Evolutionary conservation across 352 stramenopile species (phyloP), one percentile per base, ranked within the genome.

Genomic region (Globisporangium canariense): DNA sequence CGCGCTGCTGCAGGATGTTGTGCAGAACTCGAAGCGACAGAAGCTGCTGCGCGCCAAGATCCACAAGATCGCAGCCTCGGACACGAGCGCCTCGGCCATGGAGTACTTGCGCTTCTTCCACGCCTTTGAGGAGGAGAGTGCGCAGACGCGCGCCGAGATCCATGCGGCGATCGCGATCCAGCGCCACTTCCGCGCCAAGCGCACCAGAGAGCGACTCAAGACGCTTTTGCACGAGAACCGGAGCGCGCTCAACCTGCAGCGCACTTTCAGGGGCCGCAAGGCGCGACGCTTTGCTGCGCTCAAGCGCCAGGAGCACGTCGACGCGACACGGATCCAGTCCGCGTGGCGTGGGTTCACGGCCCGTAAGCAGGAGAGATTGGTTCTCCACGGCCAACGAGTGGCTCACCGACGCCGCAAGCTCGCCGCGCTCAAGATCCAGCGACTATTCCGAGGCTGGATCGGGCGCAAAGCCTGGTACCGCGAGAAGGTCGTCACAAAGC

Each of bases 91-190:
- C 0, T 89, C 83, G 0, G 73, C 73, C 0, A 86, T 88, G 68
- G 82, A 92, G 54, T 94, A 94, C 68, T 74, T 90, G 68, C 77
- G 79, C 18, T 94, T 91, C 50, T 85, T 85, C 43, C 72, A 68
- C 14, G 66, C 76, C 2, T 94, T 94, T 49, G 81, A 88, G 58
- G 70, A 73, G 0, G 86, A 92, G 58, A 88, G 74, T 22, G 71
- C 75, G 5, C 72, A 89, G 58, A 70, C 71, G 8, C 73, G 80
- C 10, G 68, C 74, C 0, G 70, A 91, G 46, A 62, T 83, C 32
- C 75, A 68, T 3, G 80, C 80, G 18, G 78, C 80, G 2, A 66
- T 79, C 41, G 74, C 70, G 28, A 91, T 94, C 41, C 83, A 94
- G 60, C 81, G 81, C 22, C 73, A 85, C 36, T 89, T 83, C 59